phyloP scores from a whole-genome alignment of 805 yeast genomes.

The Yamadazyma sp. region DNA sequence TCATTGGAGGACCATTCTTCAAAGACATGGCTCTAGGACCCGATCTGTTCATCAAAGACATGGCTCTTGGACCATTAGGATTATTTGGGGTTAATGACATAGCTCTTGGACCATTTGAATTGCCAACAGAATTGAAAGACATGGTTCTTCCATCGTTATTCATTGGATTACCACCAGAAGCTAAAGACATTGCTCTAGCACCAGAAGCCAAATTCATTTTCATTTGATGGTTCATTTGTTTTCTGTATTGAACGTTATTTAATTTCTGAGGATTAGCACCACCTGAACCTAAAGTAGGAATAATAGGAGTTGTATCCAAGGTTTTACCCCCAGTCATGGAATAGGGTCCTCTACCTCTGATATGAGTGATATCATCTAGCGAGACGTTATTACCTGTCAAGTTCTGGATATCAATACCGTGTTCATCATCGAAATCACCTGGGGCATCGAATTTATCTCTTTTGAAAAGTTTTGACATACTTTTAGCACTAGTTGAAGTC shows the following conservation, averaged over 20 bases:
- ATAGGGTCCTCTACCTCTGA: conserved; percentile 66
- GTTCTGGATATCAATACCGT: conserved; percentile 34
- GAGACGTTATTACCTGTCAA: conserved; percentile 44
- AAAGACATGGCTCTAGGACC: conserved; percentile 7
- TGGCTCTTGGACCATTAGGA: conserved; percentile 21
- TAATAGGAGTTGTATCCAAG: conserved; percentile 67
- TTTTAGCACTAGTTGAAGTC: conserved; percentile 33
- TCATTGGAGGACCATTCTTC: conserved; percentile 1
- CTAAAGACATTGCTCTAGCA: conserved; percentile 43
- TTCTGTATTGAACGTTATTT: conserved; percentile 63
- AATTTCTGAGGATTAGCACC: conserved; percentile 23
- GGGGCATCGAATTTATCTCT: conserved; percentile 26
- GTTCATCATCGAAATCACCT: conserved; percentile 34
- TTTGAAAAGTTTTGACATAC: conserved; percentile 42
- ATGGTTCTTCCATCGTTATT: conserved; percentile 21
- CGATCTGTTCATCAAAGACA: conserved; percentile 21
- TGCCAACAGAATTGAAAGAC: conserved; percentile 14
- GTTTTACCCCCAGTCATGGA: conserved; percentile 38
- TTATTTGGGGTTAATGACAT: conserved; percentile 14
- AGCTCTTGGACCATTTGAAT: conserved; percentile 15
- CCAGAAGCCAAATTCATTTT: conserved; percentile 50
- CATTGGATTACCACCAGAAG: conserved; percentile 34
- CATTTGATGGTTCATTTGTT: conserved; percentile 64
- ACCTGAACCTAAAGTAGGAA: conserved; percentile 58
- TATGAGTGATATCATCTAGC: conserved; percentile 61